These are phyloP conservation scores for Cryptomeria japonica DNA, from an alignment of 75 land plant genomes.

Conservation along the genomic window DNA sequence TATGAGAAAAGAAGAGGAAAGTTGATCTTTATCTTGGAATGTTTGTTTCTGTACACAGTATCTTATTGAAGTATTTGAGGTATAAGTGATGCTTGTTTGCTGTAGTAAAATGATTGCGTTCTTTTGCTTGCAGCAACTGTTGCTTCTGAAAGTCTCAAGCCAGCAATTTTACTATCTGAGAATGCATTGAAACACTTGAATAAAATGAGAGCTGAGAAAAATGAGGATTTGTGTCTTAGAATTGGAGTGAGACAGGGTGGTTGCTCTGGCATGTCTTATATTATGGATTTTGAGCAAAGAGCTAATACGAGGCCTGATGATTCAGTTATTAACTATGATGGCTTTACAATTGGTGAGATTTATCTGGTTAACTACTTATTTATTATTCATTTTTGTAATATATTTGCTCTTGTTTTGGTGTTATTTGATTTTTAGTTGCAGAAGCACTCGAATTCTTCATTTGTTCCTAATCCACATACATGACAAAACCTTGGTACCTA, in stretches of 20 bases:
- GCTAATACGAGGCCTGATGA: slow-evolving; percentile 72
- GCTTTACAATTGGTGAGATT: slow-evolving; percentile 80
- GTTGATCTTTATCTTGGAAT: not conserved
- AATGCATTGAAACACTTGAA: slow-evolving; percentile 83
- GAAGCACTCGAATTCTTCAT: not conserved
- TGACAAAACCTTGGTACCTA: not conserved
- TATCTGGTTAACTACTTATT: not conserved
- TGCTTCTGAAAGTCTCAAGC: slow-evolving; percentile 49
- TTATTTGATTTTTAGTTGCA: not conserved
- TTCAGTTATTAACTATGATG: slow-evolving; percentile 83
- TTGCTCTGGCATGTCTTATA: slow-evolving; percentile 97
- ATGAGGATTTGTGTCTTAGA: slow-evolving; percentile 81
- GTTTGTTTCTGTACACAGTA: not conserved
- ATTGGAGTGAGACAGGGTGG: slow-evolving; percentile 98
- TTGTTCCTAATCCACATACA: not conserved
- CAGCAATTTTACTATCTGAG: slow-evolving; percentile 79
- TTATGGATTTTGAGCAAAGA: slow-evolving; percentile 67
- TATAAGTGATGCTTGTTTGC: not conserved
- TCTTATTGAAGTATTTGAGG: not conserved
- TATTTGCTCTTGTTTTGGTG: slow-evolving; percentile 1
- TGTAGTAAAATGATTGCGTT: not conserved
- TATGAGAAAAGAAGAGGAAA: not conserved
- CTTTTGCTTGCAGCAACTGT: slow-evolving; percentile 23
- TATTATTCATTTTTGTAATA: not conserved
- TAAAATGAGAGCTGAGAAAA: slow-evolving; percentile 68